Evolutionary conservation across 805 yeast genomes (phyloP), one percentile per base, ranked within the genome.

Genomic region (Wickerhamiella sergipiensis): DNA sequence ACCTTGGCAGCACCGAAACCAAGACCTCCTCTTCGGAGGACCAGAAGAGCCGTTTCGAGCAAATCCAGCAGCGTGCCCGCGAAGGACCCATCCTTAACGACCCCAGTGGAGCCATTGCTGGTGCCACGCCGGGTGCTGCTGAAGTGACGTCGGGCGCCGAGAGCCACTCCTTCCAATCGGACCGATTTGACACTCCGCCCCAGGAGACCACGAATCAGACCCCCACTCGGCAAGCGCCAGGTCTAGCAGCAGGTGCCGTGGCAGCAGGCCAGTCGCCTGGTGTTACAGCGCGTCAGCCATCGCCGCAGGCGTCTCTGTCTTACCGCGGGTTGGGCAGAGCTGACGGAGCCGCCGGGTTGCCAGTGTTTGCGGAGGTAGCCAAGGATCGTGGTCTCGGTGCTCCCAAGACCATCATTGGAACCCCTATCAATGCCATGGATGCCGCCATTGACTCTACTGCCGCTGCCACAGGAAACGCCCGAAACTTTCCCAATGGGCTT

Each of bases 1-100:
- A 43, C 17, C n/a, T 57, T 10, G 58, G 57, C 17, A 50, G 48
- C 50, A 57, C 59, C 17, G 52, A 50, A 26, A 57, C 60, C 13
- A 23, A 26, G 13, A 36, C 51, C 47, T 17, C 36, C 26, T 46
- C 43, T 4, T 31, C 51, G 18, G 18, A 47, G 23, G 52, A 54
- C 26, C 61, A 57, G 54, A 19, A 46, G 17, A 51, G 48, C 15
- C 56, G 60, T n/a, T 52, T 48, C 44, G 47, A 50, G 19, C 53
- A 52, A 17, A 51, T 57, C 19, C 36, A 17, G 38, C 50, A 48
- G 40, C 45, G 45, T 38, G 44, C 53, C 18, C 12, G 26, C 18
- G 24, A 40, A 9, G 43, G 43, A 17, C 22, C 43, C 24, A 17
- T 21, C 22, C 24, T 18, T 4, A 21, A 21, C 43, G 12, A 19